phyloP scores from a whole-genome alignment of 148 eudicot species.

The Chenopodium album region DNA sequence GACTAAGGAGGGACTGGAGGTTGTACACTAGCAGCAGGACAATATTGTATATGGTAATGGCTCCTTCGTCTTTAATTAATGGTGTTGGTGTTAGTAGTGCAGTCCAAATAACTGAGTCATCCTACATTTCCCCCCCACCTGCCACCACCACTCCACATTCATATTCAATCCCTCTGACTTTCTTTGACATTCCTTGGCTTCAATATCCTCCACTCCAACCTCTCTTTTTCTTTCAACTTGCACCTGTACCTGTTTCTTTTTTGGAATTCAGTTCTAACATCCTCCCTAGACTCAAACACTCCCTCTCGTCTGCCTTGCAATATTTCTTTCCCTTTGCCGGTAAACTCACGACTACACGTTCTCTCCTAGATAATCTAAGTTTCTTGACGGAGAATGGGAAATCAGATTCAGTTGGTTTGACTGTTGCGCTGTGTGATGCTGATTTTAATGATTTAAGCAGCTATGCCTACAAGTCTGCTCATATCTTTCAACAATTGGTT shows the following conservation, averaged over 20 bases:
- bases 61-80: neutral
- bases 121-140: constrained; percentile 31
- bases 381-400: constrained; percentile 27
- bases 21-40: no score
- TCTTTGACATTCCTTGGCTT: constrained; percentile 57
- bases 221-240: constrained; percentile 52
- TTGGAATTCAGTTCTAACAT: constrained; percentile 30
- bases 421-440: constrained; percentile 30
- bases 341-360: constrained; percentile 12
- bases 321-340: constrained; percentile 47
- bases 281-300: constrained; percentile 41
- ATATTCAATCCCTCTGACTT: constrained; percentile 37
- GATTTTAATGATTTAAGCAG: constrained; percentile 35
- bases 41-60: neutral
- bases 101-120: constrained; percentile 27
- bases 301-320: constrained; percentile 47
- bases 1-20: no score
- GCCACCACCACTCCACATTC: constrained; percentile 7
- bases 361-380: constrained; percentile 13
- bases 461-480: constrained; percentile 21
- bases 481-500: constrained; percentile 37
- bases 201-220: constrained; percentile 43
- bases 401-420: constrained; percentile 35
- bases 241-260: neutral
- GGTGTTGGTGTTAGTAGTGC: neutral